A percentile compares a stretch with the other conserved stretches of the same genome.
phyloP scores from a whole-genome alignment of 768 basidiomycete species.

The Psilocybe cyanescens region DNA sequence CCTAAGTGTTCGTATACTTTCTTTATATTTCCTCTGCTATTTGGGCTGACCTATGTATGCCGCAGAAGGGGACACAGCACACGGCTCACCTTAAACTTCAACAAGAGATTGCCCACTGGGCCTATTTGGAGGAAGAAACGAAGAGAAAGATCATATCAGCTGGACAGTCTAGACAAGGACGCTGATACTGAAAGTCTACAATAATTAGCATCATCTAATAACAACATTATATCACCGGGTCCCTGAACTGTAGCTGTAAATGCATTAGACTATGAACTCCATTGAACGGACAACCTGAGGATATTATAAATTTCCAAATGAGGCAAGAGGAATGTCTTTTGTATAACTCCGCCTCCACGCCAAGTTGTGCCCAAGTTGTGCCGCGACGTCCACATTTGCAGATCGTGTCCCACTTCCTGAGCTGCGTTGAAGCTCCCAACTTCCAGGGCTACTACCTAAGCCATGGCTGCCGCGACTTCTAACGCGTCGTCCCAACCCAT shows the following conservation, averaged over 20 bases:
- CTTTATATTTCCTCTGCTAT: neutral
- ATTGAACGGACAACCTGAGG: too few species aligned
- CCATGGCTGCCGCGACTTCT: slow-evolving; percentile 19
- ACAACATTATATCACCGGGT: neutral
- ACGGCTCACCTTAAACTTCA: slow-evolving; percentile 86
- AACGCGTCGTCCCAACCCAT: slow-evolving; percentile 28
- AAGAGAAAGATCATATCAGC: slow-evolving; percentile 57
- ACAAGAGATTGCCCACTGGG: slow-evolving; percentile 86
- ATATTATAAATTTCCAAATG: neutral
- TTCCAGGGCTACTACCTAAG: neutral
- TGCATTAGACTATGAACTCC: neutral
- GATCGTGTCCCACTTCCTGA: neutral
- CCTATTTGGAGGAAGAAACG: slow-evolving; percentile 83
- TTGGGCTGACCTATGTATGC: slow-evolving; percentile 4
- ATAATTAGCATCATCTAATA: neutral
- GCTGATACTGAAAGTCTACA: neutral
- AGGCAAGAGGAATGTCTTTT: neutral
- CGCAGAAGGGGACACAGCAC: slow-evolving; percentile 66
- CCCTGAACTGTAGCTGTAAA: neutral
- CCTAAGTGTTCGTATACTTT: slow-evolving; percentile 61
- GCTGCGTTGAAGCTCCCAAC: neutral
- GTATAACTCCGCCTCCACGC: neutral
- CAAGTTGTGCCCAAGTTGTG: neutral
- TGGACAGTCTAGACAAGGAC: slow-evolving; percentile 34
- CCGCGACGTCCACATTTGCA: neutral